Evolutionary conservation across 306 rosid species (phyloP), one percentile per base, ranked within the genome.

Genomic region (Abrus pulchellus): DNA sequence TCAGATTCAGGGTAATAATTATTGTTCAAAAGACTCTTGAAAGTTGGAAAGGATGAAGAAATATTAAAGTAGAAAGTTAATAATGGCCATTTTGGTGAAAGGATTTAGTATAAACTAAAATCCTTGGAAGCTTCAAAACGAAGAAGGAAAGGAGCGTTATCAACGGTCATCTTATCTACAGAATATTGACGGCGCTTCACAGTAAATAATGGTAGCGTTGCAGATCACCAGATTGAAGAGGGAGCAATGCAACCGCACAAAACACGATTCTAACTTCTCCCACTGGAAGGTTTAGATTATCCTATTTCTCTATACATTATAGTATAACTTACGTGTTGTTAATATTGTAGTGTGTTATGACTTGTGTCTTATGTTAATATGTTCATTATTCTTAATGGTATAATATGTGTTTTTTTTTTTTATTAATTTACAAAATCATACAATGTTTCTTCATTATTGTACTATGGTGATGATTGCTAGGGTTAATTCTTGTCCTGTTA

Each of bases 191-290:
- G 70, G 44, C 65, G 27, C 57, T 9, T 68, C 5, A 14, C 44
- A 59, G 20, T 6, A 20, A 20, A 20, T 20, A 14, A 79, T 79
- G 84, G 77, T 52, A 50, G 74, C 10, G 41, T 79, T 6, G 5
- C 77, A 0, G 47, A 3, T 14, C 52, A 28, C 53, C 30, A 85
- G 90, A 72, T 36, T 87, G 77, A 90, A 87, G 87, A 90, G 98
- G 82, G 97, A 94, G 75, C 85, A 89, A 45, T 90, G 86, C 78
- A 69, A 78, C 49, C 85, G 88, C 76, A 92, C 97, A 9, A 92
- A 89, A 47, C 94, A 94, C 79, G 97, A 86, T 65, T 61, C 89
- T 43, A 52, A 8, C 49, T 94, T 94, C 87, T 89, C 92, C 64
- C 52, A 53, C 1, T 94, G 98, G 97, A 79, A 94, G 98, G 98